These are phyloP conservation scores for Ophiostoma himal-ulmi DNA, from an alignment of 2,329 filamentous ascomycete genomes.

Conservation along the genomic window DNA sequence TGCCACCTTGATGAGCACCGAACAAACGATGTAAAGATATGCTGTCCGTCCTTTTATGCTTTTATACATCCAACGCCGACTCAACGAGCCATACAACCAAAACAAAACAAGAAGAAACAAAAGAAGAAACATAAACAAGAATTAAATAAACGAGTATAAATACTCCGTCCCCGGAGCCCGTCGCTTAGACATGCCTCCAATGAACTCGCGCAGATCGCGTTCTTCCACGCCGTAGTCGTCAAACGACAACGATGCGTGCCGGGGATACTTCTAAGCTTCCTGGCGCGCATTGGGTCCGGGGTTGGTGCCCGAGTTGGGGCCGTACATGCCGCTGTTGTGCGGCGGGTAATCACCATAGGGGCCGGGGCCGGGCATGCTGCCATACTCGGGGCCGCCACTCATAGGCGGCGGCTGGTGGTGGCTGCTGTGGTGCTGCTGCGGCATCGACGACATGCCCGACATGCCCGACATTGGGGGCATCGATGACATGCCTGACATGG, in stretches of 20 bases:
- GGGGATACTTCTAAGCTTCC: constrained; percentile 3
- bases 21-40: constrained; percentile 12
- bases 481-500: not conserved
- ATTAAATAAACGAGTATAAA: not conserved
- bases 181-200: not conserved
- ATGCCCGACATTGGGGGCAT: constrained; percentile 7
- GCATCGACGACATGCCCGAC: not conserved
- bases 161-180: not conserved
- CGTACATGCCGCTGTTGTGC: constrained; percentile 11
- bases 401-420: not conserved
- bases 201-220: not conserved
- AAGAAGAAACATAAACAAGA: not conserved
- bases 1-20: not conserved
- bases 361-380: constrained; percentile 1
- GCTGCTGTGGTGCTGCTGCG: not conserved
- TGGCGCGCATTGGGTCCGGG: not conserved
- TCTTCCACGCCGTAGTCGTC: not conserved
- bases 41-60: constrained; percentile 4
- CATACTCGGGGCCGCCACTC: constrained; percentile 3
- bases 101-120: not conserved
- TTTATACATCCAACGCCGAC: constrained; percentile 21
- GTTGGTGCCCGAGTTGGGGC: not conserved
- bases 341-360: not conserved
- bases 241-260: not conserved
- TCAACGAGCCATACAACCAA: not conserved